Conservation (phyloP, 371 early-diverging fungal species). For the Funneliformis caledonium region DNA sequence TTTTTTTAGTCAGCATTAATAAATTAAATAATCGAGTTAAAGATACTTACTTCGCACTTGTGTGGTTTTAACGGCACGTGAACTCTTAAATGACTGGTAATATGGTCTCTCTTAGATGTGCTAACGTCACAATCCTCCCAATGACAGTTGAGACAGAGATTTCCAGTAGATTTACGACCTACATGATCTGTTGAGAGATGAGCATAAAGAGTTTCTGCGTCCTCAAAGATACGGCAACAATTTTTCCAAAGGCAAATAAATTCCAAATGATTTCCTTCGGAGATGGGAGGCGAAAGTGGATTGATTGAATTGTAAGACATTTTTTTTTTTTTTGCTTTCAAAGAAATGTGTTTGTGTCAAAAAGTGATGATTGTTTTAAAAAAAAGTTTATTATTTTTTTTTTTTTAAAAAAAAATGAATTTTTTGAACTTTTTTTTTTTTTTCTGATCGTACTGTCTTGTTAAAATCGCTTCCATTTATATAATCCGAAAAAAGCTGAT, state of each 20-base stretch:
- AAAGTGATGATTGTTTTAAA: not conserved
- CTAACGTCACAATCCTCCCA: constrained; percentile 84
- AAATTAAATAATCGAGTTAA: too few species aligned
- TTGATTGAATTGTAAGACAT: not conserved
- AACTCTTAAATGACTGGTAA: constrained; percentile 89
- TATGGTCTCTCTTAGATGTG: constrained; percentile 91
- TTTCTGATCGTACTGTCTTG: too few species aligned
- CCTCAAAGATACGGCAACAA: constrained; percentile 61
- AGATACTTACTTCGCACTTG: constrained; percentile 63
- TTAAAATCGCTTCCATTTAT: too few species aligned
- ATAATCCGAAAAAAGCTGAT: too few species aligned
- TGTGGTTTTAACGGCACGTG: constrained; percentile 92
- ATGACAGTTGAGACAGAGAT: constrained; percentile 84
- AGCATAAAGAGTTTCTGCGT: constrained; percentile 79
- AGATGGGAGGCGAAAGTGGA: constrained; percentile 27
- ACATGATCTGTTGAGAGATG: constrained; percentile 90
- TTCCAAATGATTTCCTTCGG: constrained; percentile 40
- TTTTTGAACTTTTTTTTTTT: too few species aligned
- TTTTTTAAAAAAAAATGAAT: too few species aligned
- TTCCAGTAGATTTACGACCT: constrained; percentile 86
- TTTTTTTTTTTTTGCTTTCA: not conserved
- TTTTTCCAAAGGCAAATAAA: constrained; percentile 58
- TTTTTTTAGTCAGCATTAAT: not conserved
- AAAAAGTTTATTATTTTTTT: not conserved
- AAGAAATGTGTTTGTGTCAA: not conserved